phyloP scores from a whole-genome alignment of 2,329 filamentous ascomycete genomes.

The Dactylellina sp. region DNA sequence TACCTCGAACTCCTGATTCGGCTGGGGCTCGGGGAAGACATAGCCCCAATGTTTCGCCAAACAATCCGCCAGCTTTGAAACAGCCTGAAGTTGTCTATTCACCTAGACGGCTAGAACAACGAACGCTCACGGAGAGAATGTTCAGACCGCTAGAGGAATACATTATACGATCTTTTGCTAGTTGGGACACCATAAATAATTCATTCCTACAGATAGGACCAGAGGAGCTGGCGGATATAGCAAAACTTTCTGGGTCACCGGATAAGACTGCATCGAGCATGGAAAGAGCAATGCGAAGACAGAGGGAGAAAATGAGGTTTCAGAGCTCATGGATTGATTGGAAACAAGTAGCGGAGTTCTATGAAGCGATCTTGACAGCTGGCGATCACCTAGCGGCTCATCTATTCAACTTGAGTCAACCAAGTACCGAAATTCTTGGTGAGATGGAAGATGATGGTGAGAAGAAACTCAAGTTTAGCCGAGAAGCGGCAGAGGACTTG shows the following conservation, averaged over 20 bases:
- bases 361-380: slow-evolving; percentile 75
- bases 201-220: slow-evolving; percentile 67
- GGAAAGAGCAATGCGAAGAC: slow-evolving; percentile 58
- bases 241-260: slow-evolving; percentile 61
- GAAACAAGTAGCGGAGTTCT: slow-evolving; percentile 78
- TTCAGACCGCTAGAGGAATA: slow-evolving; percentile 85
- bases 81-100: slow-evolving; percentile 61
- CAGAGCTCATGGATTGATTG: slow-evolving; percentile 73
- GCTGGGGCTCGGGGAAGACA: slow-evolving; percentile 52
- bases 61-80: slow-evolving; percentile 12
- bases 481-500: slow-evolving; percentile 53
- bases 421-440: slow-evolving; percentile 64
- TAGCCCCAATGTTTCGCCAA: slow-evolving; percentile 32
- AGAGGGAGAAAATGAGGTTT: slow-evolving; percentile 61
- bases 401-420: slow-evolving; percentile 35
- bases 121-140: slow-evolving; percentile 55
- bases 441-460: slow-evolving; percentile 74
- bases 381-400: slow-evolving; percentile 62
- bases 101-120: slow-evolving; percentile 68
- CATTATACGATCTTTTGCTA: slow-evolving; percentile 75
- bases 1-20: slow-evolving; percentile 42
- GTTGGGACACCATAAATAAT: slow-evolving; percentile 77
- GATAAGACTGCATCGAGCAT: slow-evolving; percentile 37
- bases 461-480: slow-evolving; percentile 65
- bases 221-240: slow-evolving; percentile 41